These are phyloP conservation scores for Lentinula sp. DNA, from an alignment of 768 basidiomycete species.

Conservation along the genomic window DNA sequence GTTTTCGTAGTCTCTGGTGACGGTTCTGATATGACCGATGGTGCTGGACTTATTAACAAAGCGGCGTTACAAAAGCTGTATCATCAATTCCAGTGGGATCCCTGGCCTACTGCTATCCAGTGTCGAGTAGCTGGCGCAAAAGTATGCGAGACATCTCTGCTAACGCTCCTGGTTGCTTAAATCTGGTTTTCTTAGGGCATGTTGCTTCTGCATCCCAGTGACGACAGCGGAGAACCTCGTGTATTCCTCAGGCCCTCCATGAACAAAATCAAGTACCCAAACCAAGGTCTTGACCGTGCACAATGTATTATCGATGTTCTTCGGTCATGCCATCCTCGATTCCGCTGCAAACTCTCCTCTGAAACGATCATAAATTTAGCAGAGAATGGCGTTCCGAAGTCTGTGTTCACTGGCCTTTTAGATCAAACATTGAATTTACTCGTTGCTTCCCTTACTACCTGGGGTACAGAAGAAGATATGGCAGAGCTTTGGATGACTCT, in stretches of 20 bases:
- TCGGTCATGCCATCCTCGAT: conserved; percentile 39
- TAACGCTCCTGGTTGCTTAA: neutral
- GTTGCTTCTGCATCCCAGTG: conserved; percentile 22
- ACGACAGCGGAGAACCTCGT: conserved; percentile 15
- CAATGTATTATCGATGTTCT: conserved; percentile 48
- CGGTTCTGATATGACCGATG: conserved; percentile 34
- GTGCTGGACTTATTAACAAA: conserved; percentile 29
- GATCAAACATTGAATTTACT: conserved; percentile 26
- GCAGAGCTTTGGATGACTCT: conserved; percentile 33
- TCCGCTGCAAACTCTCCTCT: conserved; percentile 39
- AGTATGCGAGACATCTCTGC: conserved; percentile 17
- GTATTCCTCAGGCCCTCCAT: conserved; percentile 28
- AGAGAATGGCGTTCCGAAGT: conserved; percentile 52
- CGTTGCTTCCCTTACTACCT: conserved; percentile 33
- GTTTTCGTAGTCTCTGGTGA: conserved; percentile 17
- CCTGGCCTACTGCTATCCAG: conserved; percentile 32
- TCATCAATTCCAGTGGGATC: conserved; percentile 22
- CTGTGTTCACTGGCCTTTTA: conserved; percentile 33
- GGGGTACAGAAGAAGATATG: conserved; percentile 39
- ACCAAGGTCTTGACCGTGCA: conserved; percentile 22
- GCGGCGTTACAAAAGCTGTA: conserved; percentile 20
- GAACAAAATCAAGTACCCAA: conserved; percentile 28
- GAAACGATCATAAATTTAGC: conserved; percentile 60
- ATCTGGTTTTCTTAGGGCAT: conserved; percentile 14
- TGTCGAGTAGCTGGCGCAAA: conserved; percentile 29